Evolutionary conservation across 441 rosid genomes (phyloP), one percentile per base, ranked within the genome.

Genomic region (Melastoma candidum): DNA sequence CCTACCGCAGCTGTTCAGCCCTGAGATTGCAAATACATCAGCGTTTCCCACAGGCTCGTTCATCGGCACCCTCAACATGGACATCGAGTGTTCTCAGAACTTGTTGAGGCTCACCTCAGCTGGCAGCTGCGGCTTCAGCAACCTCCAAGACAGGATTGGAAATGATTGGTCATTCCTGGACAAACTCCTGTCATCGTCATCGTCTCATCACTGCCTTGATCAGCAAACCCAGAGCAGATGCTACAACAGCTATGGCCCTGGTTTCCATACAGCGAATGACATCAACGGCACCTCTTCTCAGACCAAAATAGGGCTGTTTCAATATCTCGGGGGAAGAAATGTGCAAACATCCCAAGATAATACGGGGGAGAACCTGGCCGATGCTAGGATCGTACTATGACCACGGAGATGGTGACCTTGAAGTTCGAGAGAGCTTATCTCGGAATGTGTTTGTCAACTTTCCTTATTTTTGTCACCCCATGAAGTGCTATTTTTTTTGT

Each of bases 141-240:
- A 26, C 43, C 43, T 44, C 46, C 11, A 44, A 14, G 56, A 26
- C 9, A 44, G 56, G 41, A 4, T 32, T 1, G 56, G 56, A n/a
- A 78, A 74, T 13, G 90, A 83, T 57, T 83, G 90, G 90, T 77
- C 80, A 2, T 77, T 83, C 62, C 70, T 83, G 51, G 90, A 80
- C 71, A 83, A 80, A 81, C 84, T 83, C 45, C 80, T 83, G 13
- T 77, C 80, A 4, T 32, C 41, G 8, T 43, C 56, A 25, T 29
- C 56, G 6, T 70, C 78, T 48, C 83, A 76, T 7, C 64, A 54
- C 7, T 47, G 45, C 44, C 29, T 57, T 55, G 77, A 55, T 14
- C 11, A 48, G 48, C 64, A 59, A 26, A 8, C 51, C 22, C 57
- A 36, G 47, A 17, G 22, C 22, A 17, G 22, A 32, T 32, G 41